Conservation (phyloP, 768 basidiomycete genomes). For the Phylloporus scabripes region DNA sequence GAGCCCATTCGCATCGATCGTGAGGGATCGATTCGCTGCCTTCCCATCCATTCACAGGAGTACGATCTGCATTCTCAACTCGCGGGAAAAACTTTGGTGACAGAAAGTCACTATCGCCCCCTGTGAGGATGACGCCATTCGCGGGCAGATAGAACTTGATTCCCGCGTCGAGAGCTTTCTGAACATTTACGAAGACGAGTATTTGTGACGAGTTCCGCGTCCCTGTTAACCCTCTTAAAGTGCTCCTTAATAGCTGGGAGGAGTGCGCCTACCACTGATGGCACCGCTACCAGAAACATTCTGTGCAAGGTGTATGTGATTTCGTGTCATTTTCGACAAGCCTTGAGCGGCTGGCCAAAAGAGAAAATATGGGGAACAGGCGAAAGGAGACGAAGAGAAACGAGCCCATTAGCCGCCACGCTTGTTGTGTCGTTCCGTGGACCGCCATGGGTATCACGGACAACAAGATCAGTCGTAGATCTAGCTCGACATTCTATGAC, state of each 20-base stretch:
- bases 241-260: not conserved
- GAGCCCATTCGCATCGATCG: not conserved
- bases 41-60: conserved; percentile 22
- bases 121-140: conserved; percentile 86
- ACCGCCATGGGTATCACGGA: conserved; percentile 74
- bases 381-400: not conserved
- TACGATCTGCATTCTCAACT: conserved; percentile 47
- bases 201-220: conserved; percentile 77
- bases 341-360: conserved; percentile 58
- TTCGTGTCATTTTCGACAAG: conserved; percentile 78
- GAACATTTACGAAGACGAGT: conserved; percentile 75
- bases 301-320: conserved; percentile 91
- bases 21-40: not conserved
- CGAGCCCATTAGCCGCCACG: conserved; percentile 72
- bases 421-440: conserved; percentile 66
- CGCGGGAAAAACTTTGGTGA: conserved; percentile 58
- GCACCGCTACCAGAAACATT: conserved; percentile 60
- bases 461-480: conserved; percentile 42
- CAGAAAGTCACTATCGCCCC: conserved; percentile 68
- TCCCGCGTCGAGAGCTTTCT: conserved; percentile 61
- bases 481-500: conserved; percentile 59
- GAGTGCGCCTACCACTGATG: conserved; percentile 59
- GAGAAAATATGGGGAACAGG: not conserved
- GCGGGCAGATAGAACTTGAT: conserved; percentile 72
- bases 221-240: conserved; percentile 39